Conservation (phyloP, 441 rosid genomes). For the Raphanus hybrid region DNA sequence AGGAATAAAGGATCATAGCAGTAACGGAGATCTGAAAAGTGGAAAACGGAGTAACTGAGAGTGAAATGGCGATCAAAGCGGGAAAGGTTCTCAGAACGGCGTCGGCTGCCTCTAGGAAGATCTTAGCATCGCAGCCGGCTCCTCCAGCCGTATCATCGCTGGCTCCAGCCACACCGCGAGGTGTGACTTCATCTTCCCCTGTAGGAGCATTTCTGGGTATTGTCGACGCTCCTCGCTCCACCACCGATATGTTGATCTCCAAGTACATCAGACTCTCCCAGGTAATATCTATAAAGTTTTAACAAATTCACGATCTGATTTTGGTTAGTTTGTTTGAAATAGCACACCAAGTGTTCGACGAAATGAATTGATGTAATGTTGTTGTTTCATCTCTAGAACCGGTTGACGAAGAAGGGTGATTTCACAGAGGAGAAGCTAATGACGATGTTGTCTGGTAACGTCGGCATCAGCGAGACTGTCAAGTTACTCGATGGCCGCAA, state of each 20-base stretch:
- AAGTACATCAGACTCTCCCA: conserved; percentile 37
- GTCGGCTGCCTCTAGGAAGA: conserved; percentile 38
- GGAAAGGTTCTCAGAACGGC: conserved; percentile 41
- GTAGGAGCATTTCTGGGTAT: conserved; percentile 41
- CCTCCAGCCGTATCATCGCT: neutral
- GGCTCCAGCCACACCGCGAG: neutral
- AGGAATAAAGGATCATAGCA: neutral
- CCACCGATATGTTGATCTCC: conserved; percentile 35
- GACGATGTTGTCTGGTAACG: conserved; percentile 33
- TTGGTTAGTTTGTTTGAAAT: neutral
- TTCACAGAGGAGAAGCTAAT: conserved; percentile 31
- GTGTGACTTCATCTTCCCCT: conserved; percentile 32
- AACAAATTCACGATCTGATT: neutral
- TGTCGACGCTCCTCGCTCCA: conserved; percentile 23
- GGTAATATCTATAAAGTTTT: conserved; percentile 19
- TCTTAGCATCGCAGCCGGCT: conserved; percentile 10
- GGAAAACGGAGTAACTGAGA: neutral
- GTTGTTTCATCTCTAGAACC: conserved; percentile 11
- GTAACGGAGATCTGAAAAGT: conserved; percentile 7
- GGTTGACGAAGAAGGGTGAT: conserved; percentile 42
- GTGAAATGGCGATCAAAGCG: conserved; percentile 38
- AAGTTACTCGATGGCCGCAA: conserved; percentile 37
- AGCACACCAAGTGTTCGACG: conserved; percentile 41
- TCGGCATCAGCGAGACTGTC: conserved; percentile 33
- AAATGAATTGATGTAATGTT: neutral